Evolutionary conservation across 495 filamentous ascomycete genomes (phyloP), one percentile per base, ranked within the genome.

Genomic region (Penicillium goetzii): DNA sequence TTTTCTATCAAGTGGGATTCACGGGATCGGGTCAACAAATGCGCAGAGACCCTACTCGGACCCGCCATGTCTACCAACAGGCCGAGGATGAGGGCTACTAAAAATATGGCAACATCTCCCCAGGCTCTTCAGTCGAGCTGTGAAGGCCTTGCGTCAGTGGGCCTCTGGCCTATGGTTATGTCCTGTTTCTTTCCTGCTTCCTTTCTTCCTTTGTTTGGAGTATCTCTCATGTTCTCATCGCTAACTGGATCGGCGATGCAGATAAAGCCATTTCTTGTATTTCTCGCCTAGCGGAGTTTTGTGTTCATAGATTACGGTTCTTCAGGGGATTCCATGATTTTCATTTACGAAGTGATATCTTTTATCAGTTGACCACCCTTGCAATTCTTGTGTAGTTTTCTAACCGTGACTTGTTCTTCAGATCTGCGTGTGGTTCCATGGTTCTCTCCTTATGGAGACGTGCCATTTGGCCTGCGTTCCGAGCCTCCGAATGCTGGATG

Each of bases 11-110:
- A 97, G 95, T 99, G 65, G 95, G 95, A 17, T 97, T 97, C 70
- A 97, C 93, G 17, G 95, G 95, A 43, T 97, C 93, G 43, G 95
- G 95, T 36, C 91, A 95, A 72, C 83, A 87, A 58, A 97, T 97
- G 95, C 90, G 92, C 68, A 97, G 96, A 71, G 94, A 97, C 74
- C 86, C 88, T 28, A 85, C 88, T 41, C 82, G 95, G 63, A 89
- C 86, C 67, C 89, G 92, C 63, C 92, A 97, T 72, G 89, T 94
- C 61, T 97, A 96, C 75, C 89, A 95, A 72, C 83, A 89, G 55
- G 88, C 80, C 66, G 92, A 92, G 14, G 91, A 97, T 38, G 84
- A 93, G 64, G 88, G 74, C 56, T 79, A 80, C 60, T 81, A 68
- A 32, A 30, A 32, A 66, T 56, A 36, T 6, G 45, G 6, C 12